phyloP scores from a whole-genome alignment of 805 yeast genomes.

The Pichia paraexigua region DNA sequence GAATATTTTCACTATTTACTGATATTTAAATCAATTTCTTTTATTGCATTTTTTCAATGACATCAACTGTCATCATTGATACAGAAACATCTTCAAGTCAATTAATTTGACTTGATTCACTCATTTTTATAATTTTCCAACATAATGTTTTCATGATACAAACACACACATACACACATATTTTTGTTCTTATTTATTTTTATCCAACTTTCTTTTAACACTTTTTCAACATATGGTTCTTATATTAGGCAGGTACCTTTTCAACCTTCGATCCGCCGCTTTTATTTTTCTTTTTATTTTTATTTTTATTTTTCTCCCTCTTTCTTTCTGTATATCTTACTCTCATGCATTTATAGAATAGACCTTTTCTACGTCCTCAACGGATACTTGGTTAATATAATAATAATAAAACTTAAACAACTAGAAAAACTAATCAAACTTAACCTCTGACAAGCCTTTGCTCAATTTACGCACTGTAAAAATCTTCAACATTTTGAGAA shows the following conservation, averaged over 20 bases:
- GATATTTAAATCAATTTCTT: neutral
- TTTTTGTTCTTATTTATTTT: neutral
- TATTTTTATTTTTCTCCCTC: too few relatives aligned
- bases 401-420: neutral
- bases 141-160: neutral
- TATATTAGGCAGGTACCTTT: neutral
- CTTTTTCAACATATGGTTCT: conserved; percentile 1
- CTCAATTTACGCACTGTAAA: neutral
- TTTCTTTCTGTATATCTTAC: conserved; percentile 4
- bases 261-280: conserved; percentile 2
- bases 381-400: conserved; percentile 12
- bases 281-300: neutral
- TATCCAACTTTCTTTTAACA: neutral
- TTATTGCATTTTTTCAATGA: neutral
- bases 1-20: conserved; percentile 46
- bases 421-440: neutral
- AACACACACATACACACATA: too few relatives aligned
- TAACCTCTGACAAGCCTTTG: neutral
- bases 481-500: neutral
- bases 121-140: neutral
- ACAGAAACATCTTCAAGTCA: neutral
- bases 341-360: conserved; percentile 6
- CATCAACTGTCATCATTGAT: conserved; percentile 14
- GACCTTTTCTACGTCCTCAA: conserved; percentile 16
- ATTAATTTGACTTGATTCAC: neutral